These are phyloP conservation scores for Graphilbum ipis-grandicollis DNA, from an alignment of 2,329 filamentous ascomycete genomes.

Conservation along the genomic window DNA sequence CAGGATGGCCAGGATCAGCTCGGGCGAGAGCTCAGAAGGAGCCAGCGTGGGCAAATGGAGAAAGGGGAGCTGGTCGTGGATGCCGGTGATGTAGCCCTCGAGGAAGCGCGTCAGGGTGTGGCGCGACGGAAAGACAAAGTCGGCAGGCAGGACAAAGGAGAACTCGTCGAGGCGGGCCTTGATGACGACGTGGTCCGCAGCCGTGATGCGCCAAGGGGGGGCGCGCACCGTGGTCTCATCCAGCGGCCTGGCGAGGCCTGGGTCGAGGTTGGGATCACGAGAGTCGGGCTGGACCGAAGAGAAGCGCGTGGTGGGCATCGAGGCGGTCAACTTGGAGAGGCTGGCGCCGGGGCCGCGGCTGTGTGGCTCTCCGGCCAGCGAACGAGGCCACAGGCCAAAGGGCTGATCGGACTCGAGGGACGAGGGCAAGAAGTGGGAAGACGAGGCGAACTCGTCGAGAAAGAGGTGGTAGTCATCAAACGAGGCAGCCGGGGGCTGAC, in stretches of 20 bases:
- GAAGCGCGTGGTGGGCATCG: constrained; percentile 36
- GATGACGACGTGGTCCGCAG: constrained; percentile 35
- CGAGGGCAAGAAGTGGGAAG: constrained; percentile 36
- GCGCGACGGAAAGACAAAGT: constrained; percentile 52
- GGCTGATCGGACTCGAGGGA: constrained; percentile 36
- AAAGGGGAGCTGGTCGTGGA: constrained; percentile 42
- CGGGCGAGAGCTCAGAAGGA: constrained; percentile 46
- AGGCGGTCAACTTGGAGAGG: constrained; percentile 26
- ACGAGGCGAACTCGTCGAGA: constrained; percentile 36
- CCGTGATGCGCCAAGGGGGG: constrained; percentile 29
- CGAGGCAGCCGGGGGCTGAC: constrained; percentile 19
- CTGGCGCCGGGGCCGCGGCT: constrained; percentile 15
- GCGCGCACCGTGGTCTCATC: constrained; percentile 21
- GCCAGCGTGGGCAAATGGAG: constrained; percentile 51
- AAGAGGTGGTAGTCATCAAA: constrained; percentile 44
- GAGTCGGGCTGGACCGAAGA: constrained; percentile 34
- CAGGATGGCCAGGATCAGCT: constrained; percentile 49
- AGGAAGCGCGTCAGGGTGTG: constrained; percentile 52
- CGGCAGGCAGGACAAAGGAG: constrained; percentile 37
- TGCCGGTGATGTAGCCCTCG: constrained; percentile 52
- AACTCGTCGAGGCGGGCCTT: constrained; percentile 44
- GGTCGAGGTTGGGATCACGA: constrained; percentile 23
- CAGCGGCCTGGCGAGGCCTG: constrained; percentile 17
- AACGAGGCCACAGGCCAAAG: constrained; percentile 32
- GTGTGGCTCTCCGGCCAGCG: constrained; percentile 19